A percentile compares a stretch with the other conserved stretches of the same genome.
Evolutionary conservation across 768 basidiomycete species (phyloP).

Genomic region (Hericium rajendrae): DNA sequence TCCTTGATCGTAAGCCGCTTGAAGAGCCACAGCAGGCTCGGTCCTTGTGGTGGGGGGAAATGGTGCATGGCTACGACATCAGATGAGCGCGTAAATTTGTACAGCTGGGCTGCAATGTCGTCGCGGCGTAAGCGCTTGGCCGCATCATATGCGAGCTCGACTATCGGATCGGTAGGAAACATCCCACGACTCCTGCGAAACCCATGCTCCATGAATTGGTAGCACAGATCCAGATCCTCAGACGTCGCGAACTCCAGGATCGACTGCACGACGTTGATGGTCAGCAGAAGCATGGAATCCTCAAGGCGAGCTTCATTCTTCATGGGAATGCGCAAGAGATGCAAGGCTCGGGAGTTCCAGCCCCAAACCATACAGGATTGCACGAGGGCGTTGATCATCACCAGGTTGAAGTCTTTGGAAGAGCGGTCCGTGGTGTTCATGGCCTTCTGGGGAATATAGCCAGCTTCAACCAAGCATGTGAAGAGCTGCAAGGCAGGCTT

Average conservation of each 20-base stretch:
- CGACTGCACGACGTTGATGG: slow-evolving; percentile 29
- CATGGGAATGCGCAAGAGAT: slow-evolving; percentile 26
- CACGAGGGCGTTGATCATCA: slow-evolving; percentile 40
- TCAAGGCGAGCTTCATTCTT: slow-evolving; percentile 17
- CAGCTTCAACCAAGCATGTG: slow-evolving; percentile 34
- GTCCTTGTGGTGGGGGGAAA: slow-evolving; percentile 43
- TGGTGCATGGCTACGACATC: slow-evolving; percentile 21
- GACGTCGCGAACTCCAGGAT: slow-evolving; percentile 1
- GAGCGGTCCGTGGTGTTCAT: slow-evolving; percentile 28
- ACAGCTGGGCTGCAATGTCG: slow-evolving; percentile 35
- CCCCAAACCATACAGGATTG: slow-evolving; percentile 46
- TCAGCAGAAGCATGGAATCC: slow-evolving; percentile 24
- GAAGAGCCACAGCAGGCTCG: slow-evolving; percentile 45
- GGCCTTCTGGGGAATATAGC: slow-evolving; percentile 38
- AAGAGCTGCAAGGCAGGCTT: slow-evolving; percentile 37
- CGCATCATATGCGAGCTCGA: neutral
- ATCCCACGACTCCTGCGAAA: neutral
- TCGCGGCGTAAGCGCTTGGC: slow-evolving; percentile 11
- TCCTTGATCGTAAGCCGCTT: slow-evolving; percentile 28
- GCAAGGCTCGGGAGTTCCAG: slow-evolving; percentile 36
- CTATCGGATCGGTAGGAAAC: neutral
- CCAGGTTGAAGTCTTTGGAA: slow-evolving; percentile 33
- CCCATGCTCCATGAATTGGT: neutral
- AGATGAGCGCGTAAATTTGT: slow-evolving; percentile 32
- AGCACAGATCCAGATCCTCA: neutral